Conservation (phyloP, 2,329 filamentous ascomycete species). For the Pseudogymnoascus sp. region DNA sequence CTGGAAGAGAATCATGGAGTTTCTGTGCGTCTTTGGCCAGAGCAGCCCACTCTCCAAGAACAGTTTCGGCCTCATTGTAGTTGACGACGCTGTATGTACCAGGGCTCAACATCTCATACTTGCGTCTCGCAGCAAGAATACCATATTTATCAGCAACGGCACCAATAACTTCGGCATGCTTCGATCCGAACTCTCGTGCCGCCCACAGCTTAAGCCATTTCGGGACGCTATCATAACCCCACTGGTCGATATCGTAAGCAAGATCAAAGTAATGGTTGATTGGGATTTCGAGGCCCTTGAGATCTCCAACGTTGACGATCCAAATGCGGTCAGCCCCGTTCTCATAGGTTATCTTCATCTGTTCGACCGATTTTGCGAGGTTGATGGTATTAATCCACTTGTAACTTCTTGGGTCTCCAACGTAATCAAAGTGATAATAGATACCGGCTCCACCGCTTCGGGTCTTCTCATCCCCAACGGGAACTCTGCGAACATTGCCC, state of each 20-base stretch:
- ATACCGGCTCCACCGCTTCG: slow-evolving; percentile 54
- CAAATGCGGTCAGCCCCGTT: slow-evolving; percentile 46
- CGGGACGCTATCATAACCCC: slow-evolving; percentile 45
- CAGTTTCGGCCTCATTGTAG: slow-evolving; percentile 53
- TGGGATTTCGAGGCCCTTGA: slow-evolving; percentile 53
- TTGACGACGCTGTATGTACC: slow-evolving; percentile 52
- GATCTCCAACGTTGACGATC: slow-evolving; percentile 56
- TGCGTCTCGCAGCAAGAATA: slow-evolving; percentile 47
- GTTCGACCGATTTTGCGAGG: slow-evolving; percentile 55
- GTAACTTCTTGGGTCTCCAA: slow-evolving; percentile 37
- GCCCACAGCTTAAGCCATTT: slow-evolving; percentile 51
- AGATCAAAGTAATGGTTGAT: slow-evolving; percentile 61
- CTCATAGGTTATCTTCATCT: slow-evolving; percentile 54
- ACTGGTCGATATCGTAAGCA: slow-evolving; percentile 53
- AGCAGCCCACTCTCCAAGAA: slow-evolving; percentile 46
- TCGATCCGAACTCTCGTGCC: slow-evolving; percentile 45
- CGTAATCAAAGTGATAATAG: slow-evolving; percentile 51
- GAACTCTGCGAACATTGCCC: slow-evolving; percentile 54
- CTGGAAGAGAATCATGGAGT: slow-evolving; percentile 45
- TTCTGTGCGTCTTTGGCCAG: slow-evolving; percentile 45
- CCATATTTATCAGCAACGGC: slow-evolving; percentile 47
- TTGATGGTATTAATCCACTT: slow-evolving; percentile 60
- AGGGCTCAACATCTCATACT: slow-evolving; percentile 53
- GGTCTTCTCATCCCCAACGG: slow-evolving; percentile 46
- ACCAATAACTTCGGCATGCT: slow-evolving; percentile 39